Evolutionary conservation across 2,329 filamentous ascomycete species (phyloP), one percentile per base, ranked within the genome.

Genomic region (Clarireedia homoeocarpa): DNA sequence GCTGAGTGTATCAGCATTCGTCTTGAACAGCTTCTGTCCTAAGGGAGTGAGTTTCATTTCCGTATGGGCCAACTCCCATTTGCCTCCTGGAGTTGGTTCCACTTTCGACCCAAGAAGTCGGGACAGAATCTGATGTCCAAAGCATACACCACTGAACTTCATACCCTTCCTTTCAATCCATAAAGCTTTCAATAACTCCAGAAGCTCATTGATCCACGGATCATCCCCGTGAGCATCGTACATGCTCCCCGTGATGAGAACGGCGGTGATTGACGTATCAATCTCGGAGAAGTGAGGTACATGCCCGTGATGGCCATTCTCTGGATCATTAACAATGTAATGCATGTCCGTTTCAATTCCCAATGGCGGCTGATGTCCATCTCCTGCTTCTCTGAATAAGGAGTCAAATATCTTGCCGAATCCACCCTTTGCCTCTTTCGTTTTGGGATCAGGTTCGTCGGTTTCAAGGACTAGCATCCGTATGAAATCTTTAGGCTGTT

Each of bases 101-200:
- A 95, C 86, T 63, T 81, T 79, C 24, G 73, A 79, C 3, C 83
- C 88, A 62, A 91, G 68, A 1, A 88, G 87, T 51, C 89, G 78
- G 1, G 81, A 88, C 46, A 94, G 73, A 64, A 95, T 91, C 73
- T 95, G 89, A 69, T 95, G 90, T 5, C 90, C 90, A 69, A 92
- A 95, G 71, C 90, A 95, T 17, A 94, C 79, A n/a, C 89, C 90
- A n/a, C 95, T 77, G 17, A 91, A 72, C 39, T 83, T 80, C 9
- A 92, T 80, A 20, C 78, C 73, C 1, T 82, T 75, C 36, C 78
- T 74, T 60, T 85, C 79, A 10, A 76, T 74, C 36, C 88, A 75
- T 3, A 87, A 75, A 9, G 72, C 63, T 61, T 77, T 74, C 0
- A 80, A 82, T 65, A 84, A 95, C 1, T 83, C 81, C 17, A 90